These are phyloP conservation scores for Solidago caesia DNA, from an alignment of 129 eudicot species.

Conservation along the genomic window DNA sequence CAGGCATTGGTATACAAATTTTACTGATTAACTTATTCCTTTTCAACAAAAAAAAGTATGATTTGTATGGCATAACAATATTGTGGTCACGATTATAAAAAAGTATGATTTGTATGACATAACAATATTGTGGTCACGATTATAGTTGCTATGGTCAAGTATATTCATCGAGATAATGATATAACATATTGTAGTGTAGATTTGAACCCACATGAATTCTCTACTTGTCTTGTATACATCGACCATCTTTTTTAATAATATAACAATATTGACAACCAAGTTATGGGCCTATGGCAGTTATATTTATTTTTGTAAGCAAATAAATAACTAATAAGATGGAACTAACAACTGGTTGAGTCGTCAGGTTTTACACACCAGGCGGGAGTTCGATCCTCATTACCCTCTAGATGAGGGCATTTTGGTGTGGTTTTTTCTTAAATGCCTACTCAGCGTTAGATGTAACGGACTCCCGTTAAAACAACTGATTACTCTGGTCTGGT, in stretches of 20 bases:
- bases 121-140: background rate
- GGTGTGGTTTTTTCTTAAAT: no score
- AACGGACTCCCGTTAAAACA: no score
- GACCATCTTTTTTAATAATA: background rate
- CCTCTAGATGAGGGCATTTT: no score
- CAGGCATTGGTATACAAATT: no score
- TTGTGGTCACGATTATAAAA: background rate
- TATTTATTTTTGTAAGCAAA: no score
- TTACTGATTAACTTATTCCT: background rate
- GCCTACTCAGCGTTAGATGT: no score
- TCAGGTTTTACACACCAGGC: no score
- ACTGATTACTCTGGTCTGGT: no score
- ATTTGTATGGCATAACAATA: background rate
- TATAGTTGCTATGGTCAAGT: no score
- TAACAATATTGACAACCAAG: background rate
- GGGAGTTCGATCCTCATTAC: no score
- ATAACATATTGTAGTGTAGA: background rate
- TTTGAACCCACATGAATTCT: background rate
- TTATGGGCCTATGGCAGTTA: background rate
- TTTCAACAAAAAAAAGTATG: background rate
- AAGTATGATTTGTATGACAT: background rate
- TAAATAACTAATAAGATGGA: no score
- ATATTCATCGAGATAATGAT: background rate
- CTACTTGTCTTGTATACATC: background rate
- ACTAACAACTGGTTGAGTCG: no score